Base-by-base conservation (phyloP, 2,329 filamentous ascomycete genomes). In the Septoria petroselini region DNA sequence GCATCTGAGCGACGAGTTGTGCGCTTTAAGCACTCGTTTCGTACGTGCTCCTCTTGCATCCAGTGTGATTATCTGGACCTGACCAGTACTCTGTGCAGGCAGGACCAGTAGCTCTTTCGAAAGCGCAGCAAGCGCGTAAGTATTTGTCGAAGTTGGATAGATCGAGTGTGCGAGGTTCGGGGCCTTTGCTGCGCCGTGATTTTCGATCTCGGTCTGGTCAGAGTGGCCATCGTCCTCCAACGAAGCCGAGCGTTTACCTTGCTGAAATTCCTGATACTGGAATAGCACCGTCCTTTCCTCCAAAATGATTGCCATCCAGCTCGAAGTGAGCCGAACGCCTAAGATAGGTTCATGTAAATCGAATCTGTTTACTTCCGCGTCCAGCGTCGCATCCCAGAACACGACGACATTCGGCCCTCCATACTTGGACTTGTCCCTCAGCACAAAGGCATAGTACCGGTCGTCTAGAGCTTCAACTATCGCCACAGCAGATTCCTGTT, bases 11-110 rank as follows among this genome's bases (percentile, higher is more conserved):
- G 86, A 77, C 0, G 86, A 85, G 3, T 85, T 84, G 67, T 98
- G 93, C 2, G 91, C 93, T 1, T 90, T 89, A 52, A 97, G 89
- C 67, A 98, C 95, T 71, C 86, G 94, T 57, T 97, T 88, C 15
- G 47, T 52, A n/a, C 48, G 54, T 62, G 88, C 91, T 41, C 84
- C 83, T 0, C 83, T 88, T 14, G 77, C 75, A 4, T 57, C 50
- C 8, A 94, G 71, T 61, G 94, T 84, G 43, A 95, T 85, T 1
- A 97, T 73, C 67, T 96, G 91, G 21, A 97, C 85, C 64, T 98
- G 93, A 9, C 93, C 93, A 0, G 82, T 72, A 1, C 86, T 91
- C 44, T 89, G 80, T n/a, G 91, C 91, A 0, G 91, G 91, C 55
- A 97, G 93, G 0, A 85, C 88, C 5, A 95, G 75, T 29, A 84